phyloP scores from a whole-genome alignment of 371 early-diverging fungal species.

The Batkoa obscura region DNA sequence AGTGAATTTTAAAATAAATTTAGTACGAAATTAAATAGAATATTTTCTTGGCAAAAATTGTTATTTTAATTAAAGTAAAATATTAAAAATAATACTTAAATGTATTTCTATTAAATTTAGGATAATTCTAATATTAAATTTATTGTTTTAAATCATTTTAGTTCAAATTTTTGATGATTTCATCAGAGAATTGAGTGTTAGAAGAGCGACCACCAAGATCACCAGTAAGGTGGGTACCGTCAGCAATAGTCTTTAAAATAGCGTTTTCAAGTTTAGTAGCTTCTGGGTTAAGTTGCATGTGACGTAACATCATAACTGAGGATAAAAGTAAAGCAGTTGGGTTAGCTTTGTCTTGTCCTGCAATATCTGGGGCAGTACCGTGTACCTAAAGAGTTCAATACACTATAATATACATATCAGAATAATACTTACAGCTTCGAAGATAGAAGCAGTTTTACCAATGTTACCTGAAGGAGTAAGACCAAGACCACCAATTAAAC shows the following conservation, averaged over 20 bases:
- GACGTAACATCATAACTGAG: slow-evolving; percentile 93
- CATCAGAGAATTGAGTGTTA: slow-evolving; percentile 80
- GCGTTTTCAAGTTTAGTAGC: slow-evolving; percentile 77
- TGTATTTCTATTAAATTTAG: too few species aligned
- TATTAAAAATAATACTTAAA: too few species aligned
- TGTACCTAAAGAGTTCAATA: slow-evolving; percentile 33
- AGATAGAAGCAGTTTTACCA: slow-evolving; percentile 90
- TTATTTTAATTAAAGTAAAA: too few species aligned
- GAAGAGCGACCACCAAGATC: slow-evolving; percentile 88
- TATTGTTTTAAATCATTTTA: too few species aligned
- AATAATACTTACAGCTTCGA: slow-evolving; percentile 50
- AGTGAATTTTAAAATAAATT: too few species aligned
- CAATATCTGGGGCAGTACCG: slow-evolving; percentile 97
- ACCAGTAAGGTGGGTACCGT: slow-evolving; percentile 74
- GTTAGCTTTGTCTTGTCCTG: slow-evolving; percentile 77
- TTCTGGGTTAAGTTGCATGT: slow-evolving; percentile 65
- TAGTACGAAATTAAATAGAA: too few species aligned
- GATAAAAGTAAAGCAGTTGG: slow-evolving; percentile 85
- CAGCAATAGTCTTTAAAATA: slow-evolving; percentile 84
- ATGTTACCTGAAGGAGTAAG: slow-evolving; percentile 96
- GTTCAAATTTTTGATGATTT: slow-evolving; percentile 52
- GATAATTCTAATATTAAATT: too few species aligned
- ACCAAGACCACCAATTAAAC: slow-evolving; percentile 95
- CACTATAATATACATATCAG: background rate
- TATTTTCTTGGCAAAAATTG: too few species aligned